Evolutionary conservation across 768 basidiomycete species (phyloP), one percentile per base, ranked within the genome.

Genomic region (Crepidotus variabilis): DNA sequence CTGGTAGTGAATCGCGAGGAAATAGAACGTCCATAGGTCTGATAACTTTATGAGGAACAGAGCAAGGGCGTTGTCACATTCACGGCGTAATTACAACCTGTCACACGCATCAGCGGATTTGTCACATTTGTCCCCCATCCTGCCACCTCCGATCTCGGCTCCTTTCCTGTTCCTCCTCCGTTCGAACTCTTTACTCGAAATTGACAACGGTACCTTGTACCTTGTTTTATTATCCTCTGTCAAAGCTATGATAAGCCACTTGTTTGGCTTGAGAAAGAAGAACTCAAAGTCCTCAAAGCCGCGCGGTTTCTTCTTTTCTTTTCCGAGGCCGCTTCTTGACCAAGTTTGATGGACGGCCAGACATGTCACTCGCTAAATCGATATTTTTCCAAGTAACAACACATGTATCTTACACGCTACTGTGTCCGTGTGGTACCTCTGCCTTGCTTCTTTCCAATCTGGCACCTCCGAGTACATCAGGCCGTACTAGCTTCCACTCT

Each of bases 1-100:
- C 28, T 28, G 28, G 28, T 8, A 28, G 28, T 28, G 28, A 28
- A 28, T 28, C 52, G 61, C 63, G 65, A 62, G 61, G 64, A 60
- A 43, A 43, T 43, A 43, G 47, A 28, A 49, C 47, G 47, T 49
- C 47, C 11, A 16, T 49, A 3, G 22, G 47, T 16, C 14, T 14
- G 47, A 22, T 22, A 28, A 49, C 47, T 49, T 28, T 22, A 49
- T 49, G 47, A 49, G 47, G 18, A 49, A 16, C 32, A 32, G 9
- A 14, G 50, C 23, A 24, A 8, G 14, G 6, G n/a, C 7, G 8
- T 8, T 10, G 34, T 20, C 18, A 52, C 28, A 50, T 50, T 46
- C 28, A 28, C 28, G 28, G 28, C 28, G 28, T 43, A 43, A 43
- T 16, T 43, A 20, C 14, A 43, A 11, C 39, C 14, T 43, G 39